A percentile compares a stretch with the other conserved stretches of the same genome.
Conservation (phyloP, 2,329 filamentous ascomycete species). For the Colletotrichum kahawae region DNA sequence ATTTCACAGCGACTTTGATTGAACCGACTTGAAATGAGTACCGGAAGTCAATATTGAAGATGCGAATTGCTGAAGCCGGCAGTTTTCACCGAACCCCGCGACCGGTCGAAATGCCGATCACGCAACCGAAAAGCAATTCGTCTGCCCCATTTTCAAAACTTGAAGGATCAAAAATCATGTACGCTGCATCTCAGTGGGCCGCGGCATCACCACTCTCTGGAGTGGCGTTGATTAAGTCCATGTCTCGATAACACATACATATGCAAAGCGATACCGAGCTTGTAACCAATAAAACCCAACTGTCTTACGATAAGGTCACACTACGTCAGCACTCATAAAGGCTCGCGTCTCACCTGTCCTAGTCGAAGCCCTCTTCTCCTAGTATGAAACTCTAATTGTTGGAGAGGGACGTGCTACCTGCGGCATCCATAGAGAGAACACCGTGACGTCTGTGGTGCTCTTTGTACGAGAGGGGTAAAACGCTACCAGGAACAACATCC, state of each 20-base stretch:
- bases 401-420: slow-evolving; percentile 5
- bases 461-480: not conserved
- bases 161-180: not conserved
- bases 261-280: not conserved
- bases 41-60: not conserved
- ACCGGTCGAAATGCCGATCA: not conserved
- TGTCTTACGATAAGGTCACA: not conserved
- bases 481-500: not conserved
- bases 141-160: not conserved
- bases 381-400: slow-evolving; percentile 4
- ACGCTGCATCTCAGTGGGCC: not conserved
- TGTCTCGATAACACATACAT: not conserved
- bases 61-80: not conserved
- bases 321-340: not conserved
- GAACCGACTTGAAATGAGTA: not conserved
- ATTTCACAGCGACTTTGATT: not conserved
- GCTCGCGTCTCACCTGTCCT: not conserved
- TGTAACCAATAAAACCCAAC: not conserved
- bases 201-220: not conserved
- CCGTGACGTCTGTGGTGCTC: not conserved
- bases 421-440: not conserved
- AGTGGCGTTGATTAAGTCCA: not conserved
- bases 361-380: not conserved
- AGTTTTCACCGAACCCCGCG: not conserved
- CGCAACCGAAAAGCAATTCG: not conserved